Conservation (phyloP, 2,329 filamentous ascomycete species). For the Emergomyces africanus region DNA sequence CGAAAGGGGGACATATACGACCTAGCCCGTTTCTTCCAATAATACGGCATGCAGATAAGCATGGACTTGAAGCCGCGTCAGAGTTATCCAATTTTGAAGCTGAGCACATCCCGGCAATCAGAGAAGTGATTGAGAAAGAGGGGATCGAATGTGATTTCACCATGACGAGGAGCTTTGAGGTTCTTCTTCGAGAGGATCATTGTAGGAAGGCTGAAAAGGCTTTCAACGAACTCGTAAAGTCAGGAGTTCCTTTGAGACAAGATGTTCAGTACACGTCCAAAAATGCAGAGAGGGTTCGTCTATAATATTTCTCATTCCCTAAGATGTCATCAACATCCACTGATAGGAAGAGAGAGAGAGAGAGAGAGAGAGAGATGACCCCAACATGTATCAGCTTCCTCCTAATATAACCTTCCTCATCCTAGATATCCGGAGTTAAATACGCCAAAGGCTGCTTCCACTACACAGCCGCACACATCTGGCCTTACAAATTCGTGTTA, state of each 20-base stretch:
- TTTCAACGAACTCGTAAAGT: slow-evolving; percentile 17
- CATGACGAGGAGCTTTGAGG: slow-evolving; percentile 28
- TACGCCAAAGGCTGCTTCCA: slow-evolving; percentile 23
- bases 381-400: not conserved
- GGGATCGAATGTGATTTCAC: slow-evolving; percentile 32
- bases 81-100: slow-evolving; percentile 30
- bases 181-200: slow-evolving; percentile 18
- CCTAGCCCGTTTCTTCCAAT: slow-evolving; percentile 31
- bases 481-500: slow-evolving; percentile 69
- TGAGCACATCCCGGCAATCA: slow-evolving; percentile 28
- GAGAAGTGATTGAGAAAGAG: slow-evolving; percentile 27
- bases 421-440: slow-evolving; percentile 25
- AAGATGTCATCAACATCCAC: too few species aligned
- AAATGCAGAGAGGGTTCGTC: slow-evolving; percentile 13
- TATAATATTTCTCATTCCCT: not conserved
- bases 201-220: slow-evolving; percentile 18
- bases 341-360: not conserved
- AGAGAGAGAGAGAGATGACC: too few species aligned
- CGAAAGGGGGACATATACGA: slow-evolving; percentile 28
- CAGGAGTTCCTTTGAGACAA: slow-evolving; percentile 16
- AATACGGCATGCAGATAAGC: slow-evolving; percentile 17
- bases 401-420: not conserved
- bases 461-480: slow-evolving; percentile 22
- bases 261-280: slow-evolving; percentile 17
- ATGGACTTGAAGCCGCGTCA: slow-evolving; percentile 24